Percentiles rank a stretch among this genome's conserved stretches.
These are phyloP conservation scores for Cutaneotrichosporon dermatis DNA, from an alignment of 1,284 basidiomycete genomes.

Conservation along the genomic window DNA sequence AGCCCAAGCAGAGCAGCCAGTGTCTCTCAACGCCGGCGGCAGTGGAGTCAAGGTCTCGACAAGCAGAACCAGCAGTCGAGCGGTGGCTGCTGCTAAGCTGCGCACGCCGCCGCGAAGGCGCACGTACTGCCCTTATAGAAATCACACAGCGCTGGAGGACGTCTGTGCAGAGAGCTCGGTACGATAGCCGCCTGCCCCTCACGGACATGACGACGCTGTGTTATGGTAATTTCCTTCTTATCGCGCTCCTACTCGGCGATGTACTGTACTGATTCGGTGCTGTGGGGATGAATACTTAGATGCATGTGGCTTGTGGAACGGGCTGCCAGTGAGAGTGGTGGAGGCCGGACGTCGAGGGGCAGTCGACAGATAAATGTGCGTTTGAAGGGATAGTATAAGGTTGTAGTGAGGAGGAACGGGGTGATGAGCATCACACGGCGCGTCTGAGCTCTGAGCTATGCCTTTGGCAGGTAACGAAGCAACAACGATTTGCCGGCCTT, in stretches of 20 bases:
- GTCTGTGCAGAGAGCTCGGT: background rate
- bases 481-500: no score
- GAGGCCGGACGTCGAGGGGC: no score
- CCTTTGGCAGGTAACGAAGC: no score
- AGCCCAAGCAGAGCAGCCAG: conserved; percentile 60
- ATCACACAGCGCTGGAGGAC: background rate
- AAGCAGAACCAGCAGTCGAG: conserved; percentile 20
- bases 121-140: background rate
- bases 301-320: background rate
- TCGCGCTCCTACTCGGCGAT: conserved; percentile 15
- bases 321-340: no score
- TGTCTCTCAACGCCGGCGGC: conserved; percentile 30
- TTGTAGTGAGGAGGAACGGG: background rate
- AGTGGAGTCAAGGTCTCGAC: conserved; percentile 38
- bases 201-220: background rate
- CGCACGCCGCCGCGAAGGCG: background rate
- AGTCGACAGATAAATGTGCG: no score
- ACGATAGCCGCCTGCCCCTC: background rate
- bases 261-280: conserved; percentile 22
- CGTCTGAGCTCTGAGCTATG: no score
- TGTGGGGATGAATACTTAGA: conserved; percentile 18
- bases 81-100: conserved; percentile 41
- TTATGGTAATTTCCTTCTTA: conserved; percentile 1
- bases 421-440: no score
- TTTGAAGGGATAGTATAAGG: background rate